Base-by-base conservation (phyloP, 1,284 basidiomycete species). In the Ganoderma sinense region DNA sequence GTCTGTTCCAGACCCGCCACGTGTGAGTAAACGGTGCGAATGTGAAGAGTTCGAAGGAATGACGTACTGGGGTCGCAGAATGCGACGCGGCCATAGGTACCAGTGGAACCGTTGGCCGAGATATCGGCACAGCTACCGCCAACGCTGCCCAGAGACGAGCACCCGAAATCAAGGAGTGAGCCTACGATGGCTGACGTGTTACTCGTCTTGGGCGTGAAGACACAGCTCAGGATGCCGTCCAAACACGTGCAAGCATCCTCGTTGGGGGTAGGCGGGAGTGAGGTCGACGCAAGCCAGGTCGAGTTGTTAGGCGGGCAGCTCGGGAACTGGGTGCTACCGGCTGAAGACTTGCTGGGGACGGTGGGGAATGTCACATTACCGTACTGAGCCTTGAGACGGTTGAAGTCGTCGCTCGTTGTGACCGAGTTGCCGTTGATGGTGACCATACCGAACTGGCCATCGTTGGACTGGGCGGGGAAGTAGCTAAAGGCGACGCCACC, bases 401-500 rank as follows among this genome's bases (percentile, higher is more conserved):
- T 80, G 78, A 92, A 97, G 81, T 97, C 94, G n/a, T 83, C 81
- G 72, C 84, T 86, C 40, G 85, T 83, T 4, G 88, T 90, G 65
- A 94, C 91, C 10, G 88, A 87, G 62, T 77, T 85, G 67, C 87
- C 87, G 76, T 93, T 88, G 72, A 97, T 86, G 26, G 86, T 92
- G 72, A 95, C 92, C 86, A 97, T 94, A 23, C 95, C 96, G 74
- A 95, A 98, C 75, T 93, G 85, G 64, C 93, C 92, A 67, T 85
- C 82, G 20, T 81, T 83, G 72, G 87, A 88, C 26, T 79, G 73
- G 10, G 94, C 94, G 2, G 93, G 91, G 87, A 97, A 96, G 80
- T 94, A 94, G 60, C 91, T 91, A 82, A 97, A 97, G 0, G 96
- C 96, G 55, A 98, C 78, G 62, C 94, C 96, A 69, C 96, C 96